A percentile compares a stretch with the other conserved stretches of the same genome.
These are phyloP conservation scores for Annona cherimola DNA, from an alignment of 164 flowering plant genomes.

Conservation along the genomic window DNA sequence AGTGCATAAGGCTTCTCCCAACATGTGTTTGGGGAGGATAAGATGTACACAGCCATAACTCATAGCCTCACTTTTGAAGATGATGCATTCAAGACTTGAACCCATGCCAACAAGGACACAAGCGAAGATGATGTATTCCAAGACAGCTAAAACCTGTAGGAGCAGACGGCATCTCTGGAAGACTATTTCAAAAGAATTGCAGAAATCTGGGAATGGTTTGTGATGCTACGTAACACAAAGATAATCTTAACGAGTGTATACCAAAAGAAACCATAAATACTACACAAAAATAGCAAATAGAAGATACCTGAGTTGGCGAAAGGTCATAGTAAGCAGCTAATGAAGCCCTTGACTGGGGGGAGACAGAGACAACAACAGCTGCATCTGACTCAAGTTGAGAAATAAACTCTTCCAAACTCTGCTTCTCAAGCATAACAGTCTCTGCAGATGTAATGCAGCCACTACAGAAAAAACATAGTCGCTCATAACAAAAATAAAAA, in stretches of 20 bases:
- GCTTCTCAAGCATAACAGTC: conserved; percentile 96
- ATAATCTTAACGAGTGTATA: too few species aligned
- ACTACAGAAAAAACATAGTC: conserved; percentile 35
- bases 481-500: neutral
- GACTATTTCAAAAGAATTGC: neutral
- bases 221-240: neutral
- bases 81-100: too few species aligned
- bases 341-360: conserved; percentile 95
- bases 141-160: too few species aligned
- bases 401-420: conserved; percentile 86
- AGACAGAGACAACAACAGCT: conserved; percentile 72
- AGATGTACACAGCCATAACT: too few species aligned
- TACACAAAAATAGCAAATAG: neutral
- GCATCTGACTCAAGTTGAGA: conserved; percentile 57
- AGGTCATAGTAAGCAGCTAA: conserved; percentile 81
- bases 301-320: conserved; percentile 66
- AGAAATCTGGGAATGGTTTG: neutral
- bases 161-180: neutral
- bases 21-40: too few species aligned
- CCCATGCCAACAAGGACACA: too few species aligned
- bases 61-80: too few species aligned
- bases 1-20: too few species aligned
- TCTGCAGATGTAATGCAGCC: conserved; percentile 97
- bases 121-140: too few species aligned
- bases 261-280: neutral